A percentile compares a stretch with the other conserved stretches of the same genome.
Conservation (phyloP, 2,329 filamentous ascomycete species). For the Westerdykella ornata region DNA sequence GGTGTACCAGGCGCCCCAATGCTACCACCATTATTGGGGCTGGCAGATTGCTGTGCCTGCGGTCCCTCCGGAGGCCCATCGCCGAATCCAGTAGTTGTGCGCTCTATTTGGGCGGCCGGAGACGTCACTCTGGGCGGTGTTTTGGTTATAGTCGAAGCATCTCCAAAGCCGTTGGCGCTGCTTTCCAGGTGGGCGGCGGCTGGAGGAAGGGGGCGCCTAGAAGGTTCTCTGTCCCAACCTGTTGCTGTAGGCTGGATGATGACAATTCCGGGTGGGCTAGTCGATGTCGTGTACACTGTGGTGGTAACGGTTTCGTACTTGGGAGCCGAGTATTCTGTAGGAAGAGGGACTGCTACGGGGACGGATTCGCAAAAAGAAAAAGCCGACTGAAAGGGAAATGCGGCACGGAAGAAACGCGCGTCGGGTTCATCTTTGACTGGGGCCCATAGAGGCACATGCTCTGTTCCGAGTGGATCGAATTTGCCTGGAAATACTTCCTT, state of each 20-base stretch:
- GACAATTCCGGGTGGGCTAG: not conserved
- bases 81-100: not conserved
- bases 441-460: slow-evolving; percentile 9
- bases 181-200: slow-evolving; percentile 1
- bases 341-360: not conserved
- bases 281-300: slow-evolving; percentile 2
- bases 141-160: not conserved
- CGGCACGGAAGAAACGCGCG: slow-evolving; percentile 10
- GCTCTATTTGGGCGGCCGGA: not conserved
- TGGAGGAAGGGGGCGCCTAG: not conserved
- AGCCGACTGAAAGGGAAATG: slow-evolving; percentile 14
- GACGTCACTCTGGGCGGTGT: too few species aligned
- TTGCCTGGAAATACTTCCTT: slow-evolving; percentile 3
- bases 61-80: not conserved
- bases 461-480: slow-evolving; percentile 8
- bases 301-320: slow-evolving; percentile 11
- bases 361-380: slow-evolving; percentile 10
- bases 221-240: slow-evolving; percentile 4
- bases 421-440: slow-evolving; percentile 11
- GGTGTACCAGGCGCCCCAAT: not conserved
- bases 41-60: not conserved
- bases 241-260: slow-evolving; percentile 3
- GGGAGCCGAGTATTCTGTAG: slow-evolving; percentile 6
- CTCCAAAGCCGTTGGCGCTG: not conserved
- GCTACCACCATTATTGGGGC: slow-evolving; percentile 1